Evolutionary conservation across 306 rosid genomes (phyloP).

Genomic region (Hippophae gyantsensis): DNA sequence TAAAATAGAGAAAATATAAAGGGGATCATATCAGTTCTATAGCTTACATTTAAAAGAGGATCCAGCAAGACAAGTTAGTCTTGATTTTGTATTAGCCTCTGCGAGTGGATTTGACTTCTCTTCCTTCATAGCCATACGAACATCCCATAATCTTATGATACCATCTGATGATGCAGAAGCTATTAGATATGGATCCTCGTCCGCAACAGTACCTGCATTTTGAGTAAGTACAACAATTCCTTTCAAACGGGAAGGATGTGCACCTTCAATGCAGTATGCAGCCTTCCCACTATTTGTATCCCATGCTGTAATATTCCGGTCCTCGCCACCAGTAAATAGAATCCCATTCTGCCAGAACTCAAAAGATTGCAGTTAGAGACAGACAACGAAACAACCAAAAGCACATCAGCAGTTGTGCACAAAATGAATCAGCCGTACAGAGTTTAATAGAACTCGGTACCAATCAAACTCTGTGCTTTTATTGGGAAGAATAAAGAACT

Average conservation of each 20-base stretch:
- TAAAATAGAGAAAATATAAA: no score
- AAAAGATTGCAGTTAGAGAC: not conserved
- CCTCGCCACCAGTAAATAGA: slow-evolving; percentile 81
- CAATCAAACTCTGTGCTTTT: no score
- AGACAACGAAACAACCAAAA: not conserved
- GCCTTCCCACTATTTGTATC: slow-evolving; percentile 66
- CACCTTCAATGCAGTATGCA: slow-evolving; percentile 65
- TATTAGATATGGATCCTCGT: slow-evolving; percentile 58
- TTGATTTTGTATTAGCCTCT: slow-evolving; percentile 66
- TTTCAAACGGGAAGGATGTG: slow-evolving; percentile 70
- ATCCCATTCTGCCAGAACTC: slow-evolving; percentile 53
- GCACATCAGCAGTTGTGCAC: not conserved
- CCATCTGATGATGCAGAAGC: slow-evolving; percentile 93
- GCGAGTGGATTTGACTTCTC: slow-evolving; percentile 67
- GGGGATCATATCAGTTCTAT: no score
- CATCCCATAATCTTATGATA: slow-evolving; percentile 80
- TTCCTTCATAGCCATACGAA: slow-evolving; percentile 55
- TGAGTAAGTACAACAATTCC: slow-evolving; percentile 58
- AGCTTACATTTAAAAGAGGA: slow-evolving; percentile 62
- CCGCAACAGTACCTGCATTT: slow-evolving; percentile 30
- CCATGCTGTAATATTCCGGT: slow-evolving; percentile 65
- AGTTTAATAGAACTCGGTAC: no score
- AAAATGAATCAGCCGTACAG: not conserved
- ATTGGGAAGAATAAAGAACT: no score
- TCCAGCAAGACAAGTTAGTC: slow-evolving; percentile 90